Evolutionary conservation across 2,329 filamentous ascomycete genomes (phyloP), one percentile per base, ranked within the genome.

Genomic region (Hymenoscyphus salicellus): DNA sequence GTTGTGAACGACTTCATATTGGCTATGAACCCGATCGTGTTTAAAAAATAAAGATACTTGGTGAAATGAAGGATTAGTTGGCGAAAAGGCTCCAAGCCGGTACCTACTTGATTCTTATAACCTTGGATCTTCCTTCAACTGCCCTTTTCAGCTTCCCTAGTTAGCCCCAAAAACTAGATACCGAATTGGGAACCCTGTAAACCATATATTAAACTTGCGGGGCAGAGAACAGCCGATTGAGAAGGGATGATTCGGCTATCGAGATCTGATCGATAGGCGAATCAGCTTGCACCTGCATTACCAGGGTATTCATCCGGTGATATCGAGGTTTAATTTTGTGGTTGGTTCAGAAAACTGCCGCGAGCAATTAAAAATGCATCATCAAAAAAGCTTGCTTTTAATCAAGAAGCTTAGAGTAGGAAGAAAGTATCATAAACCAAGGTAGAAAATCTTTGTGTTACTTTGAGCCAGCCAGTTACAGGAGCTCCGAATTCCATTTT

Each of bases 1-100:
- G 46, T 23, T 11, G 62, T 16, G 58, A 68, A 55, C 5, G 59
- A 63, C 64, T 68, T 68, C 66, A 68, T 68, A 16, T 55, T 32
- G 60, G 36, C 17, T 8, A n/a, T 62, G 55, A 20, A 49, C n/a
- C 6, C 7, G 5, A 1, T 23, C 10, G 6, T 10, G 3, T 23
- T 23, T n/a, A 26, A 49, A 10, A 5, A 49, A 14, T 49, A 20
- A 11, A 38, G 36, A 14, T 14, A 26, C 3, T 20, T 65, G 30
- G 23, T 41, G 32, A 38, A 3, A 61, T 61, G 32, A 17, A 63
- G 55, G 63, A 56, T n/a, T 63, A 61, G 33, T 36, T 63, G 52
- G 60, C 41, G 57, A 17, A 63, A 46, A 32, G 59, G 60, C 46
- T 43, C 20, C 16, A 43, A 58, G 36, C n/a, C 62, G 52, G 56